Evolutionary conservation across 2,329 filamentous ascomycete species (phyloP).

Genomic region (Didymosphaeria variabile): DNA sequence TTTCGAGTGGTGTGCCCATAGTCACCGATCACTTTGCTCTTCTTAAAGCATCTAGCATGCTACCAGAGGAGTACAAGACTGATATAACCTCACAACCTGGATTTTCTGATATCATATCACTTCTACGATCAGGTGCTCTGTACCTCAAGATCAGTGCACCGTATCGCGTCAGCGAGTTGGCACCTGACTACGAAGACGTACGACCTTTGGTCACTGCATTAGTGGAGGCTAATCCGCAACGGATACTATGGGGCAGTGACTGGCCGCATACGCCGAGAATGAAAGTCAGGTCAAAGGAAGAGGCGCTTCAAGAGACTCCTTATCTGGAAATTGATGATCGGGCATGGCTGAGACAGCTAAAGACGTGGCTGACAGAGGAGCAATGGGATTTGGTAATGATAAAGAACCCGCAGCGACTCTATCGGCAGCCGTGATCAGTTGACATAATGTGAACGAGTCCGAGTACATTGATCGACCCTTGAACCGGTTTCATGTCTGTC

Average conservation of each 20-base stretch:
- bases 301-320: slow-evolving; percentile 45
- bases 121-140: slow-evolving; percentile 43
- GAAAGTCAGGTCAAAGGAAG: slow-evolving; percentile 47
- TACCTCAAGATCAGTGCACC: slow-evolving; percentile 53
- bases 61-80: slow-evolving; percentile 26
- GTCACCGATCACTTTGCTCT: slow-evolving; percentile 53
- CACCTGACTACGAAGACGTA: slow-evolving; percentile 45
- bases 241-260: slow-evolving; percentile 52
- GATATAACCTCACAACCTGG: slow-evolving; percentile 42
- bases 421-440: neutral
- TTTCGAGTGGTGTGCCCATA: slow-evolving; percentile 29
- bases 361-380: slow-evolving; percentile 32
- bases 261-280: slow-evolving; percentile 53
- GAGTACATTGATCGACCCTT: too few species aligned
- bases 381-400: slow-evolving; percentile 22
- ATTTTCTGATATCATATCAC: slow-evolving; percentile 39
- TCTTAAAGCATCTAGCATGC: slow-evolving; percentile 48
- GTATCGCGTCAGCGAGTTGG: slow-evolving; percentile 45
- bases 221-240: slow-evolving; percentile 44
- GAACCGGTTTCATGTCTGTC: too few species aligned
- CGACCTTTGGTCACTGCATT: slow-evolving; percentile 41
- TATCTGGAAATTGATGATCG: slow-evolving; percentile 37
- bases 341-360: slow-evolving; percentile 38
- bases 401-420: slow-evolving; percentile 16
- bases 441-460: too few species aligned